Base-by-base conservation (phyloP, 306 rosid genomes). In the Quercus glauca region DNA sequence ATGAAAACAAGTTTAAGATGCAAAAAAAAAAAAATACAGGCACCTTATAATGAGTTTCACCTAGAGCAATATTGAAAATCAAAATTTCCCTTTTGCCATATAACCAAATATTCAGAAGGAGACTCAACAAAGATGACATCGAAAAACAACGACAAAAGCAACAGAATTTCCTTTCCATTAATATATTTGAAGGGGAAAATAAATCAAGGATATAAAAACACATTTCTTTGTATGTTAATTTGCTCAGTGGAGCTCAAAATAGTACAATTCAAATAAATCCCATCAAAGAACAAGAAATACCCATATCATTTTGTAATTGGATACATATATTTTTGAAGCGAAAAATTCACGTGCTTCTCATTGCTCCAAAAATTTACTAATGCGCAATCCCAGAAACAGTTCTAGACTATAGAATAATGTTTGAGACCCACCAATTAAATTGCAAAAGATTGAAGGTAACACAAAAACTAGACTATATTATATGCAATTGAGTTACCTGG, bases 401-500 rank as follows among this genome's bases (percentile, higher is more conserved):
- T 61, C 1, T 26, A 33, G 21, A 49, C 12, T 49, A 49, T 1
- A 49, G 17, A 13, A 20, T 17, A 76, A 69, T 64, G 21, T 68
- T 67, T 21, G 59, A 64, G 51, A 74, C 73, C 59, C 26, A 59
- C 53, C 58, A 58, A 69, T 53, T 13, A 23, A 74, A 78, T 35
- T 78, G 12, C 65, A 55, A 13, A 74, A 69, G 26, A 31, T 25
- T 53, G n/a, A 51, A 60, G 61, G 18, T 61, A 61, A 26, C 19
- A 61, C 19, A 10, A 12, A 49, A 23, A 5, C 5, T 25, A 61
- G 68, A 20, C 28, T 8, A 25, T 25, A 28, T 28, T 31, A 65
- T 7, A 17, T 68, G 8, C 72, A 68, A 35, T 35, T 35, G 52
- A 68, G 26, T 68, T 85, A 95, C 99, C 96, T 76, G 78, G 82